These are phyloP conservation scores for Scedosporium dehoogii DNA, from an alignment of 2,329 filamentous ascomycete species.

Conservation along the genomic window DNA sequence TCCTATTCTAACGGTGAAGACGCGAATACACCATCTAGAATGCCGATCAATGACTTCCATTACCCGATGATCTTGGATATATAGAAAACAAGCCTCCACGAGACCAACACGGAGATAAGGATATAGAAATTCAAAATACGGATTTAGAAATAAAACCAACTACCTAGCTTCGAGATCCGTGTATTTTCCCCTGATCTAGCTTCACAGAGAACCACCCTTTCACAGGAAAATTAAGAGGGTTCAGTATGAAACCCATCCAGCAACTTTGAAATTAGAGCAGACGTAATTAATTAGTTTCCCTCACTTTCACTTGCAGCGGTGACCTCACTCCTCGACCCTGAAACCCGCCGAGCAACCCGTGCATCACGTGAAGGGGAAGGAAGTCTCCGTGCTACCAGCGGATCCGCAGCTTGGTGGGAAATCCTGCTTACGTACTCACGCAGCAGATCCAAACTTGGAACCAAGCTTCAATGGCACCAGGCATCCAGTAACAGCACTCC, in stretches of 20 bases:
- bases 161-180: not conserved
- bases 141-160: not conserved
- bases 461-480: not conserved
- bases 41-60: not conserved
- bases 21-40: not conserved
- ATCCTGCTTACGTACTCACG: slow-evolving; percentile 3
- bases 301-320: not conserved
- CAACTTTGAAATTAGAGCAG: not conserved
- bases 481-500: not conserved
- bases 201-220: not conserved
- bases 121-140: not conserved
- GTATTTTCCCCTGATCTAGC: not conserved
- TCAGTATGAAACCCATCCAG: not conserved
- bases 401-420: too few species aligned
- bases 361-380: not conserved
- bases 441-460: not conserved
- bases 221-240: not conserved
- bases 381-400: too few species aligned
- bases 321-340: not conserved
- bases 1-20: not conserved
- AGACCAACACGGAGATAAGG: not conserved
- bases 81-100: not conserved
- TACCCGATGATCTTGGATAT: not conserved
- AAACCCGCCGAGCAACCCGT: not conserved
- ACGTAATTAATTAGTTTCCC: not conserved